Evolutionary conservation across 164 flowering plant genomes (phyloP).

Genomic region (Vitis cinerea): DNA sequence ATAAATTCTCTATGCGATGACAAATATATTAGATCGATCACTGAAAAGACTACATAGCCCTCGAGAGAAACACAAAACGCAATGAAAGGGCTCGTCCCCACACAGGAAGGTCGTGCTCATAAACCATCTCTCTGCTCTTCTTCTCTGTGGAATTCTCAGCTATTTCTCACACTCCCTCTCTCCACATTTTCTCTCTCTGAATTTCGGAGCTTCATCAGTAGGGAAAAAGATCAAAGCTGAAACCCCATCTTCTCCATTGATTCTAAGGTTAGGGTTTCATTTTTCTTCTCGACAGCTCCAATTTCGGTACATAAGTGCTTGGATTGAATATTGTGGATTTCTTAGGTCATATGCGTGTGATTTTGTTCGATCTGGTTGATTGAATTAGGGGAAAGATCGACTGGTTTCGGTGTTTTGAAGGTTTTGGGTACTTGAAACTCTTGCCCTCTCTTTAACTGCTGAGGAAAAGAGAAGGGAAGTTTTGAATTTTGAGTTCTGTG

Average conservation of each 20-base stretch:
- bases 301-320: not conserved
- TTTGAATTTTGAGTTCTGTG: not conserved
- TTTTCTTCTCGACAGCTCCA: not conserved
- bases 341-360: not conserved
- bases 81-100: conserved; percentile 17
- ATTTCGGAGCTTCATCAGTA: conserved; percentile 9
- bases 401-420: not conserved
- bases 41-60: conserved; percentile 5
- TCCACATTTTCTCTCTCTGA: not conserved
- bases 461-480: not conserved
- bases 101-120: conserved; percentile 6
- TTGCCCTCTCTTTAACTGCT: not conserved
- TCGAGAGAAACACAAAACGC: not conserved
- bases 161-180: not conserved
- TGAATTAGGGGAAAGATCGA: not conserved
- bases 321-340: not conserved
- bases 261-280: conserved; percentile 17
- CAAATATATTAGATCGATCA: too few relatives aligned
- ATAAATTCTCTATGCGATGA: too few relatives aligned
- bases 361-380: conserved; percentile 1
- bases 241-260: not conserved
- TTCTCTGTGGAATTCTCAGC: not conserved
- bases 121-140: not conserved
- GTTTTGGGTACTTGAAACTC: not conserved
- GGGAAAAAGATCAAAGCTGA: not conserved